Evolutionary conservation across 768 basidiomycete genomes (phyloP), one percentile per base, ranked within the genome.

Genomic region (Erythrobasidium yunnanense): DNA sequence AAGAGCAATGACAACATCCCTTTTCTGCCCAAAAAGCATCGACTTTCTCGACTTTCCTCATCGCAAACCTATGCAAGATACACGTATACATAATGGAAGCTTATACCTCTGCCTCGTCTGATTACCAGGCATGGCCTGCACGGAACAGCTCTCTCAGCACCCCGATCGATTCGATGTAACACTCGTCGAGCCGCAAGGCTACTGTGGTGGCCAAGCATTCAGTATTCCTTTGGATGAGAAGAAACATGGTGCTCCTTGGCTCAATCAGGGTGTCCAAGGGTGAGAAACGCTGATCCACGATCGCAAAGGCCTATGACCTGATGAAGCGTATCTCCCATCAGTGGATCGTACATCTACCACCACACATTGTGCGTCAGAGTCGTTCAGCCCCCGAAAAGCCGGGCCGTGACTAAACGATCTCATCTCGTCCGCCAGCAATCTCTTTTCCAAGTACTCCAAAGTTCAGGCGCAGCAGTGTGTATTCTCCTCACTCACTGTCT

Each of bases 181-280:
- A 6, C 49, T 77, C n/a, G 73, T 78, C 58, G 76, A 77, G 50
- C 68, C 74, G 8, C 74, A 75, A 62, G 76, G 70, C 22, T 78
- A 78, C 66, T 77, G 76, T 60, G 78, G 78, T 35, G 78, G 78
- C 4, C 78, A 78, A 68, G 77, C 78, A 2, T 78, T 79, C 71
- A 75, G 74, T 3, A 78, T 79, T 67, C 74, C 74, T 8, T 74
- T 79, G 54, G 76, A 78, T 55, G 71, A 78, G 71, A 66, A 74
- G 51, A 69, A 71, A 60, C 73, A 75, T 52, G 78, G 78, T 20
- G 70, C 75, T 6, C 29, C 65, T 4, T 79, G 77, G 76, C 76
- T 79, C 73, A 79, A 79, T 49, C 78, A 79, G 67, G 78, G 78
- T 69, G 77, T 79, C 1, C 78, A 79, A 57, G 69, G 72, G 74